Percentiles rank a stretch among this genome's conserved stretches.
phyloP scores from a whole-genome alignment of 1,284 basidiomycete species.

The Boletellus deceptivus region DNA sequence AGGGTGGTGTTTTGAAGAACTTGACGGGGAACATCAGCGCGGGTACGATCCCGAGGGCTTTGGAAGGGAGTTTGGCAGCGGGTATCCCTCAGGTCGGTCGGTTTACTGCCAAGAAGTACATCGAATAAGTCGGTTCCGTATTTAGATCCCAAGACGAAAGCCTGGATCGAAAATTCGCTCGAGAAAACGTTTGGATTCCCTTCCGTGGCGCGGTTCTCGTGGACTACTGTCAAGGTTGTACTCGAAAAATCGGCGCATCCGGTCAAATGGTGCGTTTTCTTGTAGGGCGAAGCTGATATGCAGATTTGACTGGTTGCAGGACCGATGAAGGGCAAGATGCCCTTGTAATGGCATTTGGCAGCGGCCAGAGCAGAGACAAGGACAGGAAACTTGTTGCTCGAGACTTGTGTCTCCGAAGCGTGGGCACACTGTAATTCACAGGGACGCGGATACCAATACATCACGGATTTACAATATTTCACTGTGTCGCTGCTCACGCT shows the following conservation, averaged over 20 bases:
- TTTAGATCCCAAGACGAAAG: constrained; percentile 88
- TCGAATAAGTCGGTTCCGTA: constrained; percentile 8
- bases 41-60: constrained; percentile 33
- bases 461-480: background rate
- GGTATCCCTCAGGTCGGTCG: constrained; percentile 79
- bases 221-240: constrained; percentile 89
- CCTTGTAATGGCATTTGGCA: constrained; percentile 71
- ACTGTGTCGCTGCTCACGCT: no score
- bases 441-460: constrained; percentile 12
- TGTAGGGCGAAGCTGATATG: background rate
- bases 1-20: constrained; percentile 78
- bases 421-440: constrained; percentile 44
- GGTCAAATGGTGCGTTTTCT: constrained; percentile 69
- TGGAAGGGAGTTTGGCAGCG: constrained; percentile 69
- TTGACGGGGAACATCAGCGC: constrained; percentile 19
- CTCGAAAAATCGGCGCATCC: constrained; percentile 79
- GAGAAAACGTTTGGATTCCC: constrained; percentile 95
- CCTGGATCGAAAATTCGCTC: constrained; percentile 75
- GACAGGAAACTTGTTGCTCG: constrained; percentile 65
- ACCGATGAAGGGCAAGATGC: constrained; percentile 78
- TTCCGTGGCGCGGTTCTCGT: constrained; percentile 89
- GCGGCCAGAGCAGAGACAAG: constrained; percentile 64
- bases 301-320: constrained; percentile 42
- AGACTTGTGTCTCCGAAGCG: constrained; percentile 70
- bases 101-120: background rate